A percentile compares a stretch with the other conserved stretches of the same genome.
These are phyloP conservation scores for Phytophthora uliginosa DNA, from an alignment of 352 stramenopile genomes.

Conservation along the genomic window DNA sequence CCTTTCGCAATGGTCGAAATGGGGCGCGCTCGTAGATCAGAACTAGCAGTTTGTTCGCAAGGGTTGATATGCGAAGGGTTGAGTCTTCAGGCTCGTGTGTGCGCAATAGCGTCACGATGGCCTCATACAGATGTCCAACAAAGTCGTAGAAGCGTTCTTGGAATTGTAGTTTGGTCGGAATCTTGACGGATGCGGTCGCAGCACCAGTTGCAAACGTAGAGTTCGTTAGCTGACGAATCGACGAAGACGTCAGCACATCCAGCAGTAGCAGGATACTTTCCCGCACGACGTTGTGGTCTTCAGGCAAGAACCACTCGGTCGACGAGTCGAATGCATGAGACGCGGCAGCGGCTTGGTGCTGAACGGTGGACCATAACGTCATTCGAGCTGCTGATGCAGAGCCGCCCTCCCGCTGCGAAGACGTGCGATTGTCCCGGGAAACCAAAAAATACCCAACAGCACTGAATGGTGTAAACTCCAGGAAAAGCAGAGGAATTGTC, in stretches of 20 bases:
- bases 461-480: background rate
- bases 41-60: background rate
- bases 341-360: background rate
- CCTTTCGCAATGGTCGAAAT: background rate
- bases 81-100: background rate
- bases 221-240: background rate
- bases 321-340: background rate
- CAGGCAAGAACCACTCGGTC: background rate
- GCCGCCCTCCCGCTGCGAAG: background rate
- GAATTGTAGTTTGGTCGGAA: background rate
- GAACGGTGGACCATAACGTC: background rate
- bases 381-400: background rate
- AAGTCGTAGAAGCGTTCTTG: background rate
- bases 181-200: background rate
- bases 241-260: background rate
- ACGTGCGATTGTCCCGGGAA: background rate
- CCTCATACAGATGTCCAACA: background rate
- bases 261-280: background rate
- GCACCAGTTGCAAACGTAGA: background rate
- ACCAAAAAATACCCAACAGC: background rate
- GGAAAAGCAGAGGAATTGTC: background rate
- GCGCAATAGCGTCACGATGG: background rate
- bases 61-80: background rate
- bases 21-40: background rate
- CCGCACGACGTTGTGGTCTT: background rate